phyloP scores from a whole-genome alignment of 2,329 filamentous ascomycete species.

The Massarina eburnea region DNA sequence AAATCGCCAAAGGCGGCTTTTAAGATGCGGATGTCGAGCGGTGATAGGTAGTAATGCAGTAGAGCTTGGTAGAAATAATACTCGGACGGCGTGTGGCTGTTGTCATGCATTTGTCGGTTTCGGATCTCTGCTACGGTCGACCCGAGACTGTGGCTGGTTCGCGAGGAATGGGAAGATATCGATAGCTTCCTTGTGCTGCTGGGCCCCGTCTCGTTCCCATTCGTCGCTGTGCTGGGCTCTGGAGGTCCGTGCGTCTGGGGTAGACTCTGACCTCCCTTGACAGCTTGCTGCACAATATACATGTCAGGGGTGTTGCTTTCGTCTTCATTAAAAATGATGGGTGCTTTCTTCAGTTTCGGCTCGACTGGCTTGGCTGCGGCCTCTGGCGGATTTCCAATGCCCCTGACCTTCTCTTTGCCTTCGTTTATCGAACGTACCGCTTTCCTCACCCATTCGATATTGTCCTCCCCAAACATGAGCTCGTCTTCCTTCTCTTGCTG shows the following conservation, averaged over 20 bases:
- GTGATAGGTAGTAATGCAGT: constrained; percentile 85
- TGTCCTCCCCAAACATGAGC: constrained; percentile 86
- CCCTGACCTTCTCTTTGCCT: constrained; percentile 72
- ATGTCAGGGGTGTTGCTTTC: constrained; percentile 53
- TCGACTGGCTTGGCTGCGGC: constrained; percentile 54
- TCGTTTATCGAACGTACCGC: constrained; percentile 74
- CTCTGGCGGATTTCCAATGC: constrained; percentile 66
- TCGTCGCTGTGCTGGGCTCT: constrained; percentile 4
- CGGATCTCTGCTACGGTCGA: constrained; percentile 50
- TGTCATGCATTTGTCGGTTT: constrained; percentile 48
- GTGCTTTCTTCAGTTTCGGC: constrained; percentile 50
- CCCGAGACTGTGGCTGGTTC: constrained; percentile 36
- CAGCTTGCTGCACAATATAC: constrained; percentile 53
- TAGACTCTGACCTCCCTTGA: constrained; percentile 47
- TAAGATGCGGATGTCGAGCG: constrained; percentile 87
- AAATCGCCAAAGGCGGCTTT: constrained; percentile 88
- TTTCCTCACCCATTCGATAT: constrained; percentile 81
- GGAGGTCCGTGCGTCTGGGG: constrained; percentile 22
- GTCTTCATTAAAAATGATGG: constrained; percentile 53
- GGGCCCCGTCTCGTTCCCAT: not conserved
- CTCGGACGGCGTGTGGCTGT: constrained; percentile 51
- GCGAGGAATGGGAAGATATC: constrained; percentile 32
- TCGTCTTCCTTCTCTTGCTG: constrained; percentile 86
- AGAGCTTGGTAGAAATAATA: constrained; percentile 90
- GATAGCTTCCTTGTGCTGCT: constrained; percentile 28